phyloP scores from a whole-genome alignment of 78 protist genomes.

The Diacronema lutheri region DNA sequence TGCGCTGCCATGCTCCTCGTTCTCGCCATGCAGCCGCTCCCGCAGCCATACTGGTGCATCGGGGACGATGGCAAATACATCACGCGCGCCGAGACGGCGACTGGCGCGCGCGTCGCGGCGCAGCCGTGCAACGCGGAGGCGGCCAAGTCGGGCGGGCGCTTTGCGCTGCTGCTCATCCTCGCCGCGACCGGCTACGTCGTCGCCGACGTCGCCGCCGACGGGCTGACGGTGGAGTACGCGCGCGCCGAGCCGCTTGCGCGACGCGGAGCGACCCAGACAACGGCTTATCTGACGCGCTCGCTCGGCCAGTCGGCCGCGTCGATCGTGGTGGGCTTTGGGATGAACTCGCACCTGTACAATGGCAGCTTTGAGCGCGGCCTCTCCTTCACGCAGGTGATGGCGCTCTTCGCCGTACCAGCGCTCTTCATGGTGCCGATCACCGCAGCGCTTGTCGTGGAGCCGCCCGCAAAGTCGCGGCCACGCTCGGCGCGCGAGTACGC shows the following conservation, averaged over 20 bases:
- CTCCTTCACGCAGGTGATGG: background rate
- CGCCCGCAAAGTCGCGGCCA: background rate
- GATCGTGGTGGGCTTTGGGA: background rate
- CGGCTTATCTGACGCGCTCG: background rate
- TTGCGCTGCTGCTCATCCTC: background rate
- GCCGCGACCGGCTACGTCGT: background rate
- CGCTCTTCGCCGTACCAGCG: background rate
- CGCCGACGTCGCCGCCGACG: background rate
- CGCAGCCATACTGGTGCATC: background rate
- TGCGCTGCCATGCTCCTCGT: background rate
- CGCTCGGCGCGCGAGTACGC: too few species aligned
- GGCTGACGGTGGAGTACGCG: background rate
- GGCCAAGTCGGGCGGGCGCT: background rate
- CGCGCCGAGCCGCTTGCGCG: background rate
- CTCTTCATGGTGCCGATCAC: background rate
- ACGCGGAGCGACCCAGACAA: background rate
- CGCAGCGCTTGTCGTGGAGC: background rate
- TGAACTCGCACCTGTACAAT: background rate
- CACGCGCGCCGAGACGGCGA: background rate
- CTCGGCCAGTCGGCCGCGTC: background rate
- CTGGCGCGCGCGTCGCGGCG: background rate
- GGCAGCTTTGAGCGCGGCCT: background rate
- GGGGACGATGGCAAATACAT: background rate
- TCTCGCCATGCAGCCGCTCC: background rate
- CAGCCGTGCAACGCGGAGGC: background rate